These are phyloP conservation scores for Atkinsonella texensis DNA, from an alignment of 2,329 filamentous ascomycete genomes.

Conservation along the genomic window DNA sequence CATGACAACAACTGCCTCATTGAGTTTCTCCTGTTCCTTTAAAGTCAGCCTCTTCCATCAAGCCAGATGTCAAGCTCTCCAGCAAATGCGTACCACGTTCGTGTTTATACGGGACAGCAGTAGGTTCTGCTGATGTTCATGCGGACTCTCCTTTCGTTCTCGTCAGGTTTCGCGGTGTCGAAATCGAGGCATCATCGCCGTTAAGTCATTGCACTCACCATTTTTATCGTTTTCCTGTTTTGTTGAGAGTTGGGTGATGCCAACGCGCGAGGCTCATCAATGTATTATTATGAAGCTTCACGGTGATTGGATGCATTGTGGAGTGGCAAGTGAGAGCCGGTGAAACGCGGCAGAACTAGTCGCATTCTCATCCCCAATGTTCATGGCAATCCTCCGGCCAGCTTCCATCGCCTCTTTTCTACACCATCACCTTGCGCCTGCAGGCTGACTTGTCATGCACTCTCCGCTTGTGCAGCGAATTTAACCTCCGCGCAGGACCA, in stretches of 20 bases:
- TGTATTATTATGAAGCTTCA: background rate
- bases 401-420: background rate
- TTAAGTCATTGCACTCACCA: background rate
- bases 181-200: background rate
- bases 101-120: conserved; percentile 91
- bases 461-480: background rate
- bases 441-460: background rate
- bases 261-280: background rate
- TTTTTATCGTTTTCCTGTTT: background rate
- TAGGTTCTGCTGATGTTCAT: conserved; percentile 93
- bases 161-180: background rate
- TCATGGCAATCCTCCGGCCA: background rate
- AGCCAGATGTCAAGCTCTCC: background rate
- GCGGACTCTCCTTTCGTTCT: conserved; percentile 65
- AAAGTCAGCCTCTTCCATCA: background rate
- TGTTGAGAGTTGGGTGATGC: too few species aligned
- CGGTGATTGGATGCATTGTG: background rate
- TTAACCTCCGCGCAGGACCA: background rate
- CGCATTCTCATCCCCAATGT: background rate
- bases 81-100: conserved; percentile 63
- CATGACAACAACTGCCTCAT: conserved; percentile 83
- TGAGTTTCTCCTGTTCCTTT: conserved; percentile 72
- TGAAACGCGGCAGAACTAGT: conserved; percentile 22
- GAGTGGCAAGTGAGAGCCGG: conserved; percentile 12
- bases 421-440: too few species aligned